Base-by-base conservation (phyloP, 2,329 filamentous ascomycete species). In the Sarocladium kiliense region DNA sequence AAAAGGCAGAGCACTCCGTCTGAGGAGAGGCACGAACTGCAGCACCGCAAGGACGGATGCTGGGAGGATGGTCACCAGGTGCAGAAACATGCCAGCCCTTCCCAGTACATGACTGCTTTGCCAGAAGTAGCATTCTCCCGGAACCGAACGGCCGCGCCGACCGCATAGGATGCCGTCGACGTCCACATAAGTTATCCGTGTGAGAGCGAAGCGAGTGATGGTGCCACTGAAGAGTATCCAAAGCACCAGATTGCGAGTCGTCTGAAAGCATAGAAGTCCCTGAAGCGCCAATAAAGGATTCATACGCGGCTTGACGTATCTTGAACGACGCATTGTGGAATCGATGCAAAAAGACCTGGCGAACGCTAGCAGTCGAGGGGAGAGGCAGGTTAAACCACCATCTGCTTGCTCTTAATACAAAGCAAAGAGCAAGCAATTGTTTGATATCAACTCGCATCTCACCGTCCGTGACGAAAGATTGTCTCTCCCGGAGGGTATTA, bases 21-120 rank as follows among this genome's bases (percentile, higher is more conserved):
- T 70, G 27, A 79, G 66, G 3, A 64, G 59, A 0, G 78, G 78
- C 2, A 78, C 62, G 59, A 81, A 81, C 65, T 81, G 78, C 21
- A 77, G 65, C 53, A 72, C 67, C 5, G 68, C 71, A 3, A 81
- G 68, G 2, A 79, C 58, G 6, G 66, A 65, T 2, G 71, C 76
- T 0, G 77, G 77, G 2, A 81, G 63, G n/a, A 79, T 69, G 12
- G 66, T 61, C 3, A 62, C 69, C 2, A 81, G 64, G 57, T 81
- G 78, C 11, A 79, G 56, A 11, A 74, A 68, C 32, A 81, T 75
- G 50, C 75, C 76, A 34, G 71, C 56, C 51, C 66, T 63, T 37
- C 67, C 67, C 0, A 58, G 57, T 1, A 56, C 54, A 1, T 60
- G 18, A 61, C 55, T 54, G 26, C 10, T 36, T 11, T 65, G 71